These are phyloP conservation scores for Mycena kentingensis DNA, from an alignment of 768 basidiomycete species.

Conservation along the genomic window DNA sequence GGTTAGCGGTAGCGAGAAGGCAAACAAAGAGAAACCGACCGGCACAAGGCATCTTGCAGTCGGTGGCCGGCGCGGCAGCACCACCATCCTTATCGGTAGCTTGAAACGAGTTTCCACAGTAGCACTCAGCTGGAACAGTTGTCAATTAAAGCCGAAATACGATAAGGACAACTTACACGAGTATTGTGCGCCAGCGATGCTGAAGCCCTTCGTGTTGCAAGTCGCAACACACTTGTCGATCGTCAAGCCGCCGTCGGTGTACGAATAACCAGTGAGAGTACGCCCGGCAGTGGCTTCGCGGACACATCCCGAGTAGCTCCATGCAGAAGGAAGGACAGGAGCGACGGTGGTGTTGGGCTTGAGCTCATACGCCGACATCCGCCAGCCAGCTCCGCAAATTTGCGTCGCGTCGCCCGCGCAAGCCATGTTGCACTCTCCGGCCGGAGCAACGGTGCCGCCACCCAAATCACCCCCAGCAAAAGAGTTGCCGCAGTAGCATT, in stretches of 20 bases:
- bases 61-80: not conserved
- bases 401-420: slow-evolving; percentile 16
- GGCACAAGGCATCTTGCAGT: slow-evolving; percentile 10
- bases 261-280: slow-evolving; percentile 15
- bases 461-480: slow-evolving; percentile 10
- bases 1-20: not conserved
- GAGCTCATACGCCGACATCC: slow-evolving; percentile 4
- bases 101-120: slow-evolving; percentile 14
- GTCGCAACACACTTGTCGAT: slow-evolving; percentile 17
- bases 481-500: slow-evolving; percentile 15
- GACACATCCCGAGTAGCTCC: slow-evolving; percentile 17
- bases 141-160: not conserved
- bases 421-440: slow-evolving; percentile 11
- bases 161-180: not conserved
- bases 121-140: slow-evolving; percentile 7
- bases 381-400: slow-evolving; percentile 7
- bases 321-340: slow-evolving; percentile 13
- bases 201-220: slow-evolving; percentile 10
- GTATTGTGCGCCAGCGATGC: slow-evolving; percentile 14
- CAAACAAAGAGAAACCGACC: not conserved
- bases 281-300: slow-evolving; percentile 9
- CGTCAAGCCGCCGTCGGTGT: slow-evolving; percentile 8
- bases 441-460: slow-evolving; percentile 5
- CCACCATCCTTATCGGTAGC: slow-evolving; percentile 6
- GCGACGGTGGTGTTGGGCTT: slow-evolving; percentile 7